Conservation (phyloP, 2,329 filamentous ascomycete genomes). For the Calonectria hawksworthii region DNA sequence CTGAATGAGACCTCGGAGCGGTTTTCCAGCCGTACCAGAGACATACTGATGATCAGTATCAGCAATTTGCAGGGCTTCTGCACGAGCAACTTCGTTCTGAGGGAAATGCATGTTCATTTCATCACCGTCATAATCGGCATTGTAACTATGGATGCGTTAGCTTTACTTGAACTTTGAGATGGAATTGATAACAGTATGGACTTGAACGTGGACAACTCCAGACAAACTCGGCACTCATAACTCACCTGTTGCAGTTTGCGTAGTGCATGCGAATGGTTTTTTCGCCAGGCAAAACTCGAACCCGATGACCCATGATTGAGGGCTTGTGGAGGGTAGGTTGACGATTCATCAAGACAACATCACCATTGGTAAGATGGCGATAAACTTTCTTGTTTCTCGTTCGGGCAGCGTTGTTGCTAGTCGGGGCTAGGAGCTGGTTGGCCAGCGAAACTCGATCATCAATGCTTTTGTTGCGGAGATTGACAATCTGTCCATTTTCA, state of each 20-base stretch:
- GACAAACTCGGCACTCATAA: not conserved
- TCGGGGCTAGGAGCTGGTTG: constrained; percentile 91
- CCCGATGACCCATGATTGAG: constrained; percentile 98
- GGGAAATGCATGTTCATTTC: constrained; percentile 99
- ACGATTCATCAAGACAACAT: constrained; percentile 98
- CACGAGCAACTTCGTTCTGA: constrained; percentile 93
- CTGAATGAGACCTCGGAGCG: constrained; percentile 94
- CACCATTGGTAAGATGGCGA: constrained; percentile 94
- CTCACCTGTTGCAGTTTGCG: constrained; percentile 88
- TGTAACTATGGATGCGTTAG: constrained; percentile 73
- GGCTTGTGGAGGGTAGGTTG: constrained; percentile 98
- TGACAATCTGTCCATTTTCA: constrained; percentile 92
- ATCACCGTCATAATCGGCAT: constrained; percentile 98
- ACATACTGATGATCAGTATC: constrained; percentile 98
- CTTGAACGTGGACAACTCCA: not conserved
- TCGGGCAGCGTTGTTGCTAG: constrained; percentile 79
- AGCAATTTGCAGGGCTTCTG: constrained; percentile 92
- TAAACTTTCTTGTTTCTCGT: constrained; percentile 96
- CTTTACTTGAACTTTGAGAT: not conserved
- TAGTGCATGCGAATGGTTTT: constrained; percentile 99
- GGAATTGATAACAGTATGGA: not conserved
- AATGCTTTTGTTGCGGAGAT: constrained; percentile 85
- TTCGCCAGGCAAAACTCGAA: constrained; percentile 91
- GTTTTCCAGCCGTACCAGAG: constrained; percentile 92
- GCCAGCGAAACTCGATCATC: constrained; percentile 92